Conservation (phyloP, 306 rosid genomes). For the Vigna reflexopilosa region DNA sequence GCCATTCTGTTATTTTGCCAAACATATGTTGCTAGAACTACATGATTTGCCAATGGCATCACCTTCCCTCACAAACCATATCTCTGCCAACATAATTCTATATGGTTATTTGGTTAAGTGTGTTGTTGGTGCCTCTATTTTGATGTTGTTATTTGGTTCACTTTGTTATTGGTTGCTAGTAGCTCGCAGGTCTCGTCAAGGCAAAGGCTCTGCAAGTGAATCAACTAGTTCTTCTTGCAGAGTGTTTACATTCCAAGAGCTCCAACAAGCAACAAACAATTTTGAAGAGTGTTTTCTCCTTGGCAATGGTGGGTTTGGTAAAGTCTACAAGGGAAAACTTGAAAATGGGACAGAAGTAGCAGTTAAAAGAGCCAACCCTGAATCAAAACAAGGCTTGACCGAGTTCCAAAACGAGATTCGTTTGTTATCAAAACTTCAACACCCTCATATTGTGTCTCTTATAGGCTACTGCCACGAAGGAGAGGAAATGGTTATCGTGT, state of each 20-base stretch:
- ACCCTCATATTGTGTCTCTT: conserved; percentile 32
- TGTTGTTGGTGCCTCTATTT: background rate
- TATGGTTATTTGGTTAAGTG: background rate
- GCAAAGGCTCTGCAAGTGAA: background rate
- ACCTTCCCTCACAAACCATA: background rate
- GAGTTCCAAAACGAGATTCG: conserved; percentile 26
- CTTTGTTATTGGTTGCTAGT: background rate
- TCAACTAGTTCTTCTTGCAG: background rate
- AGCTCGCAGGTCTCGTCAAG: conserved; percentile 14
- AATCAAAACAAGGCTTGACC: conserved; percentile 30
- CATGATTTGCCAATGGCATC: background rate
- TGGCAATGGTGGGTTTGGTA: conserved; percentile 86
- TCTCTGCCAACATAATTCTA: background rate
- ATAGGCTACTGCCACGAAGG: background rate
- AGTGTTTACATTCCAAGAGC: conserved; percentile 4
- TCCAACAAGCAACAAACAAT: conserved; percentile 67
- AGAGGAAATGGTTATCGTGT: too few species aligned
- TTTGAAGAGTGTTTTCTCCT: conserved; percentile 67
- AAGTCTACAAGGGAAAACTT: conserved; percentile 13
- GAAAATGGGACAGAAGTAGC: conserved; percentile 65
- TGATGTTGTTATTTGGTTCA: background rate
- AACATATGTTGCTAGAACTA: background rate
- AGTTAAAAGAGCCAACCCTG: conserved; percentile 29
- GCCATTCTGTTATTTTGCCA: background rate
- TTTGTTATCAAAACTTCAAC: conserved; percentile 32